These are phyloP conservation scores for Beauveria australis DNA, from an alignment of 2,329 filamentous ascomycete species.

Conservation along the genomic window DNA sequence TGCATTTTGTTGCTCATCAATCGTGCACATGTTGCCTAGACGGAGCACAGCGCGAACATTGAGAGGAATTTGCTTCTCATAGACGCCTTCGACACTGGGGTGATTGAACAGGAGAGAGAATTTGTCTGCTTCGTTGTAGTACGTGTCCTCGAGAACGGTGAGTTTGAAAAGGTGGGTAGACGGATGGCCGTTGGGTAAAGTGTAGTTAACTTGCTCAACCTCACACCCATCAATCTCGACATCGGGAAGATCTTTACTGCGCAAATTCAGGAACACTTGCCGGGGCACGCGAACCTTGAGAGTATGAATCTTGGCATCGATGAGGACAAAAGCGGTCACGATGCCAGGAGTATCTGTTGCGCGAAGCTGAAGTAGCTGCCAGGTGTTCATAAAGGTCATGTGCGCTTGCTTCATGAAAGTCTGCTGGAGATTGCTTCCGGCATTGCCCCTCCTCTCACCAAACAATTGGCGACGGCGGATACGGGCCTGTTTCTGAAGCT, in stretches of 20 bases:
- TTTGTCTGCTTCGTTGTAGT: slow-evolving; percentile 75
- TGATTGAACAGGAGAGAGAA: slow-evolving; percentile 81
- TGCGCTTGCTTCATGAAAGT: slow-evolving; percentile 90
- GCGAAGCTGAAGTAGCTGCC: slow-evolving; percentile 86
- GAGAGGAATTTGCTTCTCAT: slow-evolving; percentile 86
- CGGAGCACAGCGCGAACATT: slow-evolving; percentile 81
- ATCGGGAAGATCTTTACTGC: slow-evolving; percentile 77
- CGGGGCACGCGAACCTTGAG: slow-evolving; percentile 85
- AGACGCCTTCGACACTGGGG: slow-evolving; percentile 91
- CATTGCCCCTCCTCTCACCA: slow-evolving; percentile 61
- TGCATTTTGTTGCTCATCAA: slow-evolving; percentile 83
- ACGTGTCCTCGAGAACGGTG: slow-evolving; percentile 79
- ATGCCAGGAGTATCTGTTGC: slow-evolving; percentile 78
- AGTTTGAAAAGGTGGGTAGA: slow-evolving; percentile 93
- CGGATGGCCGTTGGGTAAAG: slow-evolving; percentile 87
- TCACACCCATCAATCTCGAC: slow-evolving; percentile 78
- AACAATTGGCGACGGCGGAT: slow-evolving; percentile 83
- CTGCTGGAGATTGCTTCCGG: slow-evolving; percentile 49
- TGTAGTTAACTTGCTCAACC: slow-evolving; percentile 89
- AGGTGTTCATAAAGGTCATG: slow-evolving; percentile 80
- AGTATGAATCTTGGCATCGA: slow-evolving; percentile 83
- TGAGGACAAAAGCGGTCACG: slow-evolving; percentile 81
- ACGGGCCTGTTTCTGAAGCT: slow-evolving; percentile 87
- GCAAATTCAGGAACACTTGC: slow-evolving; percentile 85
- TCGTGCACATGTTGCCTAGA: slow-evolving; percentile 83